A percentile compares a stretch with the other conserved stretches of the same genome.
These are phyloP conservation scores for Paraphoma sp. DNA, from an alignment of 2,329 filamentous ascomycete genomes.

Conservation along the genomic window DNA sequence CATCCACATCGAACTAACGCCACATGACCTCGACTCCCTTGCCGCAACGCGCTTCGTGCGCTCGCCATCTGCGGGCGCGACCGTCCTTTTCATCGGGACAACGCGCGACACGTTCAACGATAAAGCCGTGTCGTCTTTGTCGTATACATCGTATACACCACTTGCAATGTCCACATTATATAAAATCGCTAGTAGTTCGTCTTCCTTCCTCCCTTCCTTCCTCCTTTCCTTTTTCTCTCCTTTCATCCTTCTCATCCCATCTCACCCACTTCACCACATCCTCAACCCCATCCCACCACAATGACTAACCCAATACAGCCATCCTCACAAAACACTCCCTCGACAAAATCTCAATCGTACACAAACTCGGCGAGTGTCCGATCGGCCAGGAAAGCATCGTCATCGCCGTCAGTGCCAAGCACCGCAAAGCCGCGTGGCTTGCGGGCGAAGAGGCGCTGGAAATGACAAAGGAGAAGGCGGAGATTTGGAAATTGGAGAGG, in stretches of 20 bases:
- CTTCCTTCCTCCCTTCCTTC: not conserved
- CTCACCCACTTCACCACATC: not conserved
- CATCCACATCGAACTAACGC: constrained; percentile 74
- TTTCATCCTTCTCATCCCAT: not conserved
- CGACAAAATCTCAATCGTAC: constrained; percentile 77
- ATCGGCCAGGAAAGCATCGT: constrained; percentile 93
- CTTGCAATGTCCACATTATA: constrained; percentile 74
- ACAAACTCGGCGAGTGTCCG: constrained; percentile 84
- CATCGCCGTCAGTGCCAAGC: constrained; percentile 83
- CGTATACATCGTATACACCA: constrained; percentile 76
- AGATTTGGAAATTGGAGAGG: constrained; percentile 94
- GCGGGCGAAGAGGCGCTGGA: constrained; percentile 91
- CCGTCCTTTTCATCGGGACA: constrained; percentile 60
- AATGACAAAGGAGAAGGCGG: constrained; percentile 82
- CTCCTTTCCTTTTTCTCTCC: too few species aligned
- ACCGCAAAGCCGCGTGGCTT: constrained; percentile 83
- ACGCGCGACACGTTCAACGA: constrained; percentile 77
- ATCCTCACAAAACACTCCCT: constrained; percentile 69
- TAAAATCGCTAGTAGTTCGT: constrained; percentile 61
- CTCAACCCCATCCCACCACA: too few species aligned
- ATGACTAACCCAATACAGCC: not conserved
- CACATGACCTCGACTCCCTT: constrained; percentile 64
- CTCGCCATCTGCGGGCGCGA: constrained; percentile 52
- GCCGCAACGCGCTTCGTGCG: constrained; percentile 71
- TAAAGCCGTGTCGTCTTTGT: constrained; percentile 74